Evolutionary conservation across 2,329 filamentous ascomycete species (phyloP), one percentile per base, ranked within the genome.

Genomic region (Chaetomium sp.): DNA sequence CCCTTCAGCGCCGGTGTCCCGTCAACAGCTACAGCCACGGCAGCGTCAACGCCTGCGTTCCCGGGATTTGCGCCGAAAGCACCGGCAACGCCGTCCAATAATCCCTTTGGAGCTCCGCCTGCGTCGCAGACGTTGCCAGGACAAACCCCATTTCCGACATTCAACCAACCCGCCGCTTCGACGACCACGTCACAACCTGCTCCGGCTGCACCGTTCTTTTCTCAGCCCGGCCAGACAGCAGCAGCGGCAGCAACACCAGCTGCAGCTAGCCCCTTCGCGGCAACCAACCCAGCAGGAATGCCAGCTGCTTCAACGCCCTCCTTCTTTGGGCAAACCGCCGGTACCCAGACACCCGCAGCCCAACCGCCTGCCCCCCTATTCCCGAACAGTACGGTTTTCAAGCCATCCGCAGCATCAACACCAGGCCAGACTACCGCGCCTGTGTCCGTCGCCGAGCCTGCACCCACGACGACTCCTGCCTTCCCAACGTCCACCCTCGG

Each of bases 101-200:
- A 32, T 33, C 35, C 55, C n/a, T 57, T 56, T 43, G 27, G 45
- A 33, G 27, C 44, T 37, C 36, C 36, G 27, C 52, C 55, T 36
- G n/a, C 52, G 12, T 10, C 54, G 42, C 53, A 45, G 14, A 27
- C 49, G 1, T 53, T 44, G 10, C 10, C 52, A 47, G 48, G 9
- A 14, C 53, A 51, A 42, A 52, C 48, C 9, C 43, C 52, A n/a
- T 60, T 60, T 36, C 43, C 56, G 4, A 57, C 49, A 10, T 10
- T 44, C 5, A 50, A 35, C 7, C 53, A 49, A 32, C 32, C 52
- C 19, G 19, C 43, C n/a, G 14, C 45, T 10, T 3, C 52, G 9
- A 10, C 52, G 6, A 12, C 47, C 12, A 9, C 54, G 37, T 8
- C 37, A 12, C 37, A 8, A 38, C 8, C 37, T 8, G 12, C 37